These are phyloP conservation scores for Ligustrum vulgare DNA, from an alignment of 257 asterid species.

Conservation along the genomic window DNA sequence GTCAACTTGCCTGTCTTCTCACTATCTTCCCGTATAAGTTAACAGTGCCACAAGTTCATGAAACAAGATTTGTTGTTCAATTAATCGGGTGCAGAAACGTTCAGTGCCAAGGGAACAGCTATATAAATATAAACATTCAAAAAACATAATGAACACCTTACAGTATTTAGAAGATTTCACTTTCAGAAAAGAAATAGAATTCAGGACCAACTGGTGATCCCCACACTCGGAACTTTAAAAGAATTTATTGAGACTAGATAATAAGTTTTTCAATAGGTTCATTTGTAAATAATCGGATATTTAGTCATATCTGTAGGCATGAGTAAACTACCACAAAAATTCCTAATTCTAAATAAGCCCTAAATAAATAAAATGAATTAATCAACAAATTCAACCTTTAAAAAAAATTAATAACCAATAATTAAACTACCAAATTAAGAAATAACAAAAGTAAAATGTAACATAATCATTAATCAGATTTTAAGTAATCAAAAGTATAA, in stretches of 20 bases:
- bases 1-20: slow-evolving; percentile 91
- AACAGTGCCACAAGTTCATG: slow-evolving; percentile 20
- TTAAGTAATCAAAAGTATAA: too few species aligned
- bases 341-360: too few species aligned
- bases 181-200: not conserved
- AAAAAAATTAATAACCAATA: too few species aligned
- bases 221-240: not conserved
- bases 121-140: too few species aligned
- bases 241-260: not conserved
- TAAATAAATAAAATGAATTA: too few species aligned
- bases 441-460: too few species aligned
- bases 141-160: too few species aligned
- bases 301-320: not conserved
- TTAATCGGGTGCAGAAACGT: slow-evolving; percentile 1
- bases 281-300: not conserved
- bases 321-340: not conserved
- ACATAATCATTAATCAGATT: too few species aligned
- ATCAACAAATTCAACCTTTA: too few species aligned
- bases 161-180: too few species aligned
- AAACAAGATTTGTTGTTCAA: slow-evolving; percentile 13
- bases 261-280: not conserved
- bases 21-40: slow-evolving; percentile 80
- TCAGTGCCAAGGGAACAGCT: slow-evolving; percentile 3
- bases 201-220: not conserved
- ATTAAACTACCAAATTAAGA: too few species aligned